A percentile compares a stretch with the other conserved stretches of the same genome.
Conservation (phyloP, 1,284 basidiomycete species). For the Xanthoconium separans region DNA sequence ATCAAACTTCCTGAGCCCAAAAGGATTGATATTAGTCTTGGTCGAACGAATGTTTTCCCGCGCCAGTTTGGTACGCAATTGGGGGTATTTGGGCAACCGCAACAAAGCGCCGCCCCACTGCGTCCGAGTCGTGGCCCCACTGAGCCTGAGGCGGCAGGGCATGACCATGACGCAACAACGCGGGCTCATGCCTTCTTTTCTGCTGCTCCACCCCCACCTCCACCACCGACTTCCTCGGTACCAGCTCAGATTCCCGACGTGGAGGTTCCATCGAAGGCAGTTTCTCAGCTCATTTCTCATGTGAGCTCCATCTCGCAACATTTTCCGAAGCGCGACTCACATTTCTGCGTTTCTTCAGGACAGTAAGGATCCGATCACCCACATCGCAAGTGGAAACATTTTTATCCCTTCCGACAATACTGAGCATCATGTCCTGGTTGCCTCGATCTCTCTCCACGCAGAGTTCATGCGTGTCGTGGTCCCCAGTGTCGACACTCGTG, state of each 20-base stretch:
- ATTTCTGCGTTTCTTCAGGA: conserved; percentile 1
- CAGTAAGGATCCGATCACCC: conserved; percentile 17
- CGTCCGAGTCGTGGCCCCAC: too few species aligned
- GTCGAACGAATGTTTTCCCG: neutral
- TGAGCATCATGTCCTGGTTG: conserved; percentile 21
- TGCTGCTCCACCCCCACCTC: too few species aligned
- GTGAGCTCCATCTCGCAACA: neutral
- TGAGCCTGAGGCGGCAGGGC: too few species aligned
- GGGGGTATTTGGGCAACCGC: too few species aligned
- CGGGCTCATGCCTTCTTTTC: too few species aligned
- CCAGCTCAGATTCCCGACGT: neutral
- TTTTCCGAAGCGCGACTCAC: neutral
- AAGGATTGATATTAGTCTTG: conserved; percentile 14
- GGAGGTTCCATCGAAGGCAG: neutral
- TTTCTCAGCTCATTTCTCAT: conserved; percentile 17
- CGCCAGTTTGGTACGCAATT: too few species aligned
- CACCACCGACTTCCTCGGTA: too few species aligned
- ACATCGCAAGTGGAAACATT: conserved; percentile 11
- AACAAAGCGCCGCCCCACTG: too few species aligned
- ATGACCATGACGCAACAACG: too few species aligned
- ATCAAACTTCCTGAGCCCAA: conserved; percentile 25
- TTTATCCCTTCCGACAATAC: conserved; percentile 17
- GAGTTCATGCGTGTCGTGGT: conserved; percentile 23
- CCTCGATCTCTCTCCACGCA: conserved; percentile 19
- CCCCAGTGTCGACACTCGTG: conserved; percentile 16